phyloP scores from a whole-genome alignment of 345 rosid species.

The Citropsis articulata region DNA sequence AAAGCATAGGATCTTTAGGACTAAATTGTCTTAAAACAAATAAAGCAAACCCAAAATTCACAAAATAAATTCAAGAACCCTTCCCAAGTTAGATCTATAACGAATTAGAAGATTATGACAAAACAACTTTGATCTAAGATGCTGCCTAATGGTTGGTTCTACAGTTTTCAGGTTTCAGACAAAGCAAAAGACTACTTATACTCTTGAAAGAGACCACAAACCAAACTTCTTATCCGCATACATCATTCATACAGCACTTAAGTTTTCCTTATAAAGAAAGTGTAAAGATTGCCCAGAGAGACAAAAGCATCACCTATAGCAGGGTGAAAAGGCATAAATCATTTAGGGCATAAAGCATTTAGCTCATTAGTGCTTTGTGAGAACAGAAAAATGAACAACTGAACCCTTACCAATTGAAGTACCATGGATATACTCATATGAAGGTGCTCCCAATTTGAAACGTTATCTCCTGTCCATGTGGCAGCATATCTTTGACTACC shows the following conservation, averaged over 20 bases:
- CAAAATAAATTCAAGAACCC: neutral
- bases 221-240: neutral
- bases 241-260: neutral
- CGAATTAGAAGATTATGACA: neutral
- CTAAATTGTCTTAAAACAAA: neutral
- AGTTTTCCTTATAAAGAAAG: neutral
- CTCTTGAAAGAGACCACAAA: neutral
- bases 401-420: constrained; percentile 78
- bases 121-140: too few species aligned
- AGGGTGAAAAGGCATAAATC: neutral
- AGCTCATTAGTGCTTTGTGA: constrained; percentile 1
- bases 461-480: constrained; percentile 95
- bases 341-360: neutral
- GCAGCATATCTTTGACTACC: constrained; percentile 93
- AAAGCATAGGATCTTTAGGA: neutral
- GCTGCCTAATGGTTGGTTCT: neutral
- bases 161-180: neutral
- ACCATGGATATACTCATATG: constrained; percentile 90
- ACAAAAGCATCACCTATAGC: constrained; percentile 1
- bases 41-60: neutral
- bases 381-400: constrained; percentile 10
- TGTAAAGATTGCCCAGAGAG: neutral
- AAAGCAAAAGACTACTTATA: too few species aligned
- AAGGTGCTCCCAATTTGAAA: constrained; percentile 89
- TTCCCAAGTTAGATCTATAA: neutral